Percentiles rank a stretch among this genome's conserved stretches.
These are phyloP conservation scores for Galeopsis tetrahit DNA, from an alignment of 257 asterid genomes.

Conservation along the genomic window DNA sequence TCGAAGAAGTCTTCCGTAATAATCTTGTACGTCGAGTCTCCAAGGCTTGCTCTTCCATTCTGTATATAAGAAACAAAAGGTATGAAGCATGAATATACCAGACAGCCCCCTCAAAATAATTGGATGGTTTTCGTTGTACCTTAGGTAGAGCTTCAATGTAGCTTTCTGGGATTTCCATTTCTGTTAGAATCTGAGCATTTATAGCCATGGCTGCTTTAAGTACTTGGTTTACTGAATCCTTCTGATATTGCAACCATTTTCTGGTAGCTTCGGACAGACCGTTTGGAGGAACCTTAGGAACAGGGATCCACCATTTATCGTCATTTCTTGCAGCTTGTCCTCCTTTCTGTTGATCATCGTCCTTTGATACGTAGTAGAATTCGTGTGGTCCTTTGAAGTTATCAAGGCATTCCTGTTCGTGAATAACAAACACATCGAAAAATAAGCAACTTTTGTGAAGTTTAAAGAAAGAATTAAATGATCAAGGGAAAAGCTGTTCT, in stretches of 20 bases:
- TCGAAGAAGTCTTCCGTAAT: slow-evolving; percentile 74
- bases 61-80: slow-evolving; percentile 14
- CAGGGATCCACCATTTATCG: slow-evolving; percentile 73
- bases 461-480: neutral
- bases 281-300: slow-evolving; percentile 61
- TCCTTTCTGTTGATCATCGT: slow-evolving; percentile 42
- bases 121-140: slow-evolving; percentile 37
- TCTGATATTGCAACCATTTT: slow-evolving; percentile 62
- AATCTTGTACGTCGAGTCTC: slow-evolving; percentile 67
- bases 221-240: slow-evolving; percentile 67
- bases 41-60: slow-evolving; percentile 78
- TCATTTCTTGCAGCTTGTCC: slow-evolving; percentile 38
- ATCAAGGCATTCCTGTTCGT: slow-evolving; percentile 56
- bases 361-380: slow-evolving; percentile 54
- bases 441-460: neutral
- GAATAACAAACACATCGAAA: neutral
- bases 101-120: neutral
- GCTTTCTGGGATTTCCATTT: slow-evolving; percentile 66
- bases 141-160: slow-evolving; percentile 65
- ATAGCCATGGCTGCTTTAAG: slow-evolving; percentile 78
- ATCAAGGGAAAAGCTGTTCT: slow-evolving; percentile 29
- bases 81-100: neutral
- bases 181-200: slow-evolving; percentile 59
- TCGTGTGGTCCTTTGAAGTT: slow-evolving; percentile 63
- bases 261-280: slow-evolving; percentile 53